Evolutionary conservation across 2,329 filamentous ascomycete species (phyloP).

Genomic region (Onygena corvina): DNA sequence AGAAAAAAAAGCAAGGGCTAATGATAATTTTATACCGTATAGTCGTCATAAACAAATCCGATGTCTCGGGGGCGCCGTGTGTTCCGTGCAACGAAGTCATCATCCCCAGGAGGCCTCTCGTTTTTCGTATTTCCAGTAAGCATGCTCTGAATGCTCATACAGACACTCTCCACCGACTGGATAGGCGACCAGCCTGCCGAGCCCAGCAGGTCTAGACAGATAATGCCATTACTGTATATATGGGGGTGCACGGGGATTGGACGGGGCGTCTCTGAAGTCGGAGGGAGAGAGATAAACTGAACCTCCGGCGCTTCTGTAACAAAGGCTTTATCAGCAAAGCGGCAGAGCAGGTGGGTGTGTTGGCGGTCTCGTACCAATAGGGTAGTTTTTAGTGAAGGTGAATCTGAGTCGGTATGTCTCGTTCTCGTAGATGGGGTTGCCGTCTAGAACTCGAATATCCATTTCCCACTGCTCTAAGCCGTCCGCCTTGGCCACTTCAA

Average conservation of each 20-base stretch:
- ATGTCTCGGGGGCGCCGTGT: constrained; percentile 73
- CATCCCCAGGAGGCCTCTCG: constrained; percentile 80
- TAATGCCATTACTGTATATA: constrained; percentile 97
- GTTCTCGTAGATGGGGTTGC: constrained; percentile 73
- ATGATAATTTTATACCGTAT: constrained; percentile 24
- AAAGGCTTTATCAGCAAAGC: background rate
- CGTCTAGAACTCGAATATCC: constrained; percentile 81
- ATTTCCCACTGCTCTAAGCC: constrained; percentile 82
- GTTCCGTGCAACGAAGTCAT: constrained; percentile 75
- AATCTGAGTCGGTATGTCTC: constrained; percentile 80
- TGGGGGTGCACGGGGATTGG: constrained; percentile 89
- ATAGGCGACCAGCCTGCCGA: constrained; percentile 88
- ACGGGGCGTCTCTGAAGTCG: constrained; percentile 31
- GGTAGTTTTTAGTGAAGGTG: constrained; percentile 70
- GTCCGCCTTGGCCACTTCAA: constrained; percentile 67
- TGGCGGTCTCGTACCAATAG: constrained; percentile 58
- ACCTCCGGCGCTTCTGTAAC: constrained; percentile 80
- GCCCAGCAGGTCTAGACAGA: constrained; percentile 87
- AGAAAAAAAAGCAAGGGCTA: background rate
- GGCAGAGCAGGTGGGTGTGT: constrained; percentile 11
- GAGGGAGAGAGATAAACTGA: constrained; percentile 57
- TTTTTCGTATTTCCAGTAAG: constrained; percentile 86
- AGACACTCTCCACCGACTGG: constrained; percentile 92
- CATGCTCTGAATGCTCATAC: constrained; percentile 97
- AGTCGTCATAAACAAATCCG: constrained; percentile 87